These are phyloP conservation scores for Tricholoma flavovirens DNA, from an alignment of 768 basidiomycete genomes.

Conservation along the genomic window DNA sequence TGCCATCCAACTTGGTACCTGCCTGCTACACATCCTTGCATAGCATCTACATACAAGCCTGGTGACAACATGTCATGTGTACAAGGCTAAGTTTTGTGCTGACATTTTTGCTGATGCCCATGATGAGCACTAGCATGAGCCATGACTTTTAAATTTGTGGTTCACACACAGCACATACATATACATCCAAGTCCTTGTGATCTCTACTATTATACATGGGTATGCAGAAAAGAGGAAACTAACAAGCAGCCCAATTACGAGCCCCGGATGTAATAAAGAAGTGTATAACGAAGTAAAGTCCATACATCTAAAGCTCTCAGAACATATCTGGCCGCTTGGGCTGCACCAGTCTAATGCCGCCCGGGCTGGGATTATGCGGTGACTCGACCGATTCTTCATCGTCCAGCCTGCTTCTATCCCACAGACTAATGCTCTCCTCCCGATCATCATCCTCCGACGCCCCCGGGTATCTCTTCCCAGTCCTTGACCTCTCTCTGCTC, in stretches of 20 bases:
- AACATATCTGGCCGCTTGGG: slow-evolving; percentile 1
- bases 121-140: too few relatives aligned
- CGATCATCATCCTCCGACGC: slow-evolving; percentile 47
- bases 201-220: too few relatives aligned
- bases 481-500: slow-evolving; percentile 28
- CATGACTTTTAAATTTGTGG: too few relatives aligned
- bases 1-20: too few relatives aligned
- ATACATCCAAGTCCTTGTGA: too few relatives aligned
- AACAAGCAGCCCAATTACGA: not conserved
- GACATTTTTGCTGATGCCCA: too few relatives aligned
- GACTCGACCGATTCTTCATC: slow-evolving; percentile 19
- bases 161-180: too few relatives aligned
- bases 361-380: not conserved
- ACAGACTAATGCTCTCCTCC: slow-evolving; percentile 58
- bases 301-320: not conserved
- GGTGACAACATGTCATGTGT: too few relatives aligned
- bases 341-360: slow-evolving; percentile 3
- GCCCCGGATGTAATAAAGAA: too few relatives aligned
- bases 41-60: too few relatives aligned
- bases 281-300: not conserved
- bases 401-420: slow-evolving; percentile 26
- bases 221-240: not conserved
- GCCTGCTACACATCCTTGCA: too few relatives aligned
- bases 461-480: slow-evolving; percentile 42
- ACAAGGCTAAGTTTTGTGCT: too few relatives aligned